phyloP scores from a whole-genome alignment of 1,284 basidiomycete species.

The Mycena sp. region DNA sequence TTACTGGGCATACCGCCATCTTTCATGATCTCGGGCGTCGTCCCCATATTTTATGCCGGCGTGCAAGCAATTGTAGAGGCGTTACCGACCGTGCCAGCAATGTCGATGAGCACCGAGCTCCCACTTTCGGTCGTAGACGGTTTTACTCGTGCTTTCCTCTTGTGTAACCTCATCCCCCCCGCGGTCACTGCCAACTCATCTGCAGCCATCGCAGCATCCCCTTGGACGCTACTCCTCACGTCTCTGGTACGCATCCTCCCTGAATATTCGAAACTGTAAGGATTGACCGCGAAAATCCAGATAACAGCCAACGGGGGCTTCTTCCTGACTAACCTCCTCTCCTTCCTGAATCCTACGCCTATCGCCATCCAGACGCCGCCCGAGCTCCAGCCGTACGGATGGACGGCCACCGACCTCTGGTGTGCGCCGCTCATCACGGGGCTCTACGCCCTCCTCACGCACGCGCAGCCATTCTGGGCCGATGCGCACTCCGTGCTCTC shows the following conservation, averaged over 20 bases:
- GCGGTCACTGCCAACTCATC: constrained; percentile 62
- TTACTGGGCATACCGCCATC: constrained; percentile 71
- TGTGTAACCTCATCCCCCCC: constrained; percentile 76
- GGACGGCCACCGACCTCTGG: constrained; percentile 81
- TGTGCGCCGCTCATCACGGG: constrained; percentile 75
- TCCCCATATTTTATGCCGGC: constrained; percentile 62
- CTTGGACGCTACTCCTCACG: constrained; percentile 75
- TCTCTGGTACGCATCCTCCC: constrained; percentile 61
- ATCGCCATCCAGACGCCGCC: constrained; percentile 71
- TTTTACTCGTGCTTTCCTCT: constrained; percentile 72
- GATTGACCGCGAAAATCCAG: constrained; percentile 51
- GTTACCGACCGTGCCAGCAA: constrained; percentile 63
- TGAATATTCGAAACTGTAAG: background rate
- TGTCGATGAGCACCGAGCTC: constrained; percentile 63
- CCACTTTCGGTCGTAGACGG: constrained; percentile 74
- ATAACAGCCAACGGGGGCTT: constrained; percentile 77
- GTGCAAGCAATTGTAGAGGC: constrained; percentile 68
- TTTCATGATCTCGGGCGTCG: constrained; percentile 72
- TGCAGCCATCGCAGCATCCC: constrained; percentile 61
- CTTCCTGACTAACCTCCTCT: constrained; percentile 74
- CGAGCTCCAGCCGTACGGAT: constrained; percentile 76
- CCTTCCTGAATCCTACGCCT: constrained; percentile 72
- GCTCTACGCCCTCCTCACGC: constrained; percentile 77
- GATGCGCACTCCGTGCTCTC: constrained; percentile 61
- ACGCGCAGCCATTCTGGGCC: constrained; percentile 81